phyloP scores from a whole-genome alignment of 2,329 filamentous ascomycete genomes.

The Apiospora malaysiana region DNA sequence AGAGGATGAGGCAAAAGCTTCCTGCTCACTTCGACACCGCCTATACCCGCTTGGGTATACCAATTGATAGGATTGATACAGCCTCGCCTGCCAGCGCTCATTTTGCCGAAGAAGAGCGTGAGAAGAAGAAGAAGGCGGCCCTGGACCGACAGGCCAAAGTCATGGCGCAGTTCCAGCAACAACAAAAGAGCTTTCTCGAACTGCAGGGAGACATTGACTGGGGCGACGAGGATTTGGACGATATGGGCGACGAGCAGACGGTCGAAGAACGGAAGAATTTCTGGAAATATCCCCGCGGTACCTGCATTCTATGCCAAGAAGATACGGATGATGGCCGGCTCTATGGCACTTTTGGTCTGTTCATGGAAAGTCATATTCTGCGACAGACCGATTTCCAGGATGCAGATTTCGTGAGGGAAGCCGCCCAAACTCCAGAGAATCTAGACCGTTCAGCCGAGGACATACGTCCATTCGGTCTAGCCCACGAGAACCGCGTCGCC shows the following conservation, averaged over 20 bases:
- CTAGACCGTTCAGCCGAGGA: constrained; percentile 85
- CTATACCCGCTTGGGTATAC: constrained; percentile 67
- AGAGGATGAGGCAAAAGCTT: constrained; percentile 82
- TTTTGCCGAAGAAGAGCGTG: constrained; percentile 72
- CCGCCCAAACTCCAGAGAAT: constrained; percentile 75
- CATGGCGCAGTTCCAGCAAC: constrained; percentile 97
- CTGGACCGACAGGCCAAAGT: constrained; percentile 88
- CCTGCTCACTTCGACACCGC: constrained; percentile 75
- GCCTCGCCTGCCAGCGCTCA: constrained; percentile 76
- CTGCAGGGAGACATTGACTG: constrained; percentile 88
- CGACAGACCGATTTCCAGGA: constrained; percentile 86
- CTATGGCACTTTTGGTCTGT: constrained; percentile 91
- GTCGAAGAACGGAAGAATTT: constrained; percentile 72
- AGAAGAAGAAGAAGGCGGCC: constrained; percentile 89
- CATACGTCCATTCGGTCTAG: constrained; percentile 87
- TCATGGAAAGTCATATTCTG: constrained; percentile 85
- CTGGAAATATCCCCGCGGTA: constrained; percentile 91
- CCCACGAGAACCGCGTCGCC: constrained; percentile 80
- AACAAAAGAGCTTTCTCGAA: constrained; percentile 93
- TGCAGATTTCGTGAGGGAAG: constrained; percentile 83
- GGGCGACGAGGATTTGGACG: constrained; percentile 82
- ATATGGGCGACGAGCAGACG: constrained; percentile 64
- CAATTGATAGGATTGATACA: constrained; percentile 80
- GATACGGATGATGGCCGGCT: constrained; percentile 87
- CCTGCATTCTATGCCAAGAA: constrained; percentile 96